Evolutionary conservation across 2,329 filamentous ascomycete species (phyloP), one percentile per base, ranked within the genome.

Genomic region (Cladorrhinum sp.): DNA sequence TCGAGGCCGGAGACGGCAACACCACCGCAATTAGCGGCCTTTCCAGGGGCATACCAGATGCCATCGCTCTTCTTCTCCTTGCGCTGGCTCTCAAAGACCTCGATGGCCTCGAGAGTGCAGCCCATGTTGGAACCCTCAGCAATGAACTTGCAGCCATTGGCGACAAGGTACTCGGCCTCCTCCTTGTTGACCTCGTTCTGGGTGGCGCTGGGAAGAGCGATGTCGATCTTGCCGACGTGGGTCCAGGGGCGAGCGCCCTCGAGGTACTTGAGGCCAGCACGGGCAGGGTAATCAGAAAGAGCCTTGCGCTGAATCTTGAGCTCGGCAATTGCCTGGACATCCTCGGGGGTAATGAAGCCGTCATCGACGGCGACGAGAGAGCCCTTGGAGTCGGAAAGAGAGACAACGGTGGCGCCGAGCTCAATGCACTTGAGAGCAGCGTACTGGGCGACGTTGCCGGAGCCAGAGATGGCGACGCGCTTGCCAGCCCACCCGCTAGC

Each of bases 71-170:
- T 86, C 81, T 91, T 86, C 74, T 85, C 85, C 74, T 81, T 86
- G 69, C 93, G 85, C 71, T 87, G 81, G 18, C 82, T 84, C 85
- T 98, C 93, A 75, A 98, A 98, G 67, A 92, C 81, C 71, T 96
- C 90, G 71, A 99, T 97, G 68, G 93, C 93, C 67, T 90, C 92
- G 78, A 95, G 92, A 32, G 93, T 97, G 83, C 92, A 97, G 66
- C 95, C 95, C 95, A 99, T 98, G 86, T 98, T 98, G 79, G 90
- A 95, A 60, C 95, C 95, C 81, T 99, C 95, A 61, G 95, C 95
- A 67, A 98, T 88, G 81, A 92, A 96, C 75, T 88, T 86, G 73
- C 84, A 85, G 68, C 93, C 93, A 62, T 84, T 84, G 54, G 83
- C 83, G 62, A 97, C 85, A 50, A 98, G 85, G 18, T 85, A 86